Conservation (phyloP, 768 basidiomycete species). For the Tubosaeta brunneosetosa region DNA sequence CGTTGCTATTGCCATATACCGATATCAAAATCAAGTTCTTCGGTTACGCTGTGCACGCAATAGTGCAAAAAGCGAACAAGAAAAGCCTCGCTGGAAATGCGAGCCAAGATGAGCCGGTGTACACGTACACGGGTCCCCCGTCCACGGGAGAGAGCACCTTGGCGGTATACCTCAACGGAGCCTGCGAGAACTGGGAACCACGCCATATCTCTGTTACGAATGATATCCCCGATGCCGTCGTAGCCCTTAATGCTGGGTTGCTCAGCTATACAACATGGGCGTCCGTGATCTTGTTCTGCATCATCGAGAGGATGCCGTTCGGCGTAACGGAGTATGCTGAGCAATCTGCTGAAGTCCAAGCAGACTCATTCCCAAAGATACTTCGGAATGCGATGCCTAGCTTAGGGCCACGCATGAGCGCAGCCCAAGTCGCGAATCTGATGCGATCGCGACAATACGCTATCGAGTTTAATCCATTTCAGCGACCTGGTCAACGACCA, state of each 20-base stretch:
- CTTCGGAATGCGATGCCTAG: slow-evolving; percentile 23
- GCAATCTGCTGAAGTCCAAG: slow-evolving; percentile 32
- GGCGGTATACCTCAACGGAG: slow-evolving; percentile 33
- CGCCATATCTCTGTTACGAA: slow-evolving; percentile 15
- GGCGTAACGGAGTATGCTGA: slow-evolving; percentile 36
- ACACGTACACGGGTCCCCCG: slow-evolving; percentile 34
- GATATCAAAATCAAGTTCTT: slow-evolving; percentile 42
- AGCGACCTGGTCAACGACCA: slow-evolving; percentile 30
- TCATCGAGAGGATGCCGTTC: slow-evolving; percentile 27
- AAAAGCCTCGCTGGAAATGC: slow-evolving; percentile 30
- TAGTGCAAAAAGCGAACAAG: slow-evolving; percentile 31
- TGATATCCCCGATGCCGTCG: slow-evolving; percentile 37
- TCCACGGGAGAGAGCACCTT: slow-evolving; percentile 37
- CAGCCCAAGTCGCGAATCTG: slow-evolving; percentile 19
- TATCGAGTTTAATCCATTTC: slow-evolving; percentile 32
- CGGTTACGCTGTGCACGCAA: slow-evolving; percentile 30
- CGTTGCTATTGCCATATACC: slow-evolving; percentile 40
- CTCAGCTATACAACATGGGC: slow-evolving; percentile 36
- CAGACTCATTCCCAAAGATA: slow-evolving; percentile 28
- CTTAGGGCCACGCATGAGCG: slow-evolving; percentile 21
- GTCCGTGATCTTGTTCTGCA: slow-evolving; percentile 31
- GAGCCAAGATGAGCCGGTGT: slow-evolving; percentile 27
- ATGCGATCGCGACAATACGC: slow-evolving; percentile 25
- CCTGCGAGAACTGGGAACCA: slow-evolving; percentile 24
- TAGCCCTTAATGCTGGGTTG: slow-evolving; percentile 40